Evolutionary conservation across 768 basidiomycete species (phyloP), one percentile per base, ranked within the genome.

Genomic region (Dictyophora rubrovolvata): DNA sequence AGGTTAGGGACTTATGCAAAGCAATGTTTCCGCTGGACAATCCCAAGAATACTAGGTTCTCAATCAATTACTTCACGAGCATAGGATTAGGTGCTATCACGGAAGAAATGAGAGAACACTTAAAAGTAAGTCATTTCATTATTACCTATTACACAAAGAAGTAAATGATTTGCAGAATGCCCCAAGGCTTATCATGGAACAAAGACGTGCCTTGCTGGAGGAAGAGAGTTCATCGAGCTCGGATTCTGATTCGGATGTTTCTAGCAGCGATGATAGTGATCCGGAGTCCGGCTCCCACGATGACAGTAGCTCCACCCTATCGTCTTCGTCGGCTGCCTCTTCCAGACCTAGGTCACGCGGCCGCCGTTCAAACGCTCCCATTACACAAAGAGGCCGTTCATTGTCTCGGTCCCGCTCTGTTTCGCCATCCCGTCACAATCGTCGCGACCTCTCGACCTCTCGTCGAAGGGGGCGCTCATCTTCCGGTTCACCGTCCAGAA

Each of bases 31-130:
- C 96, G 0, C 81, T 86, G 73, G 94, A 97, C 71, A 84, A 93
- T 61, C 96, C 96, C 0, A 96, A 95, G 73, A 89, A 98, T 68
- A 98, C 96, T 0, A 81, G 96, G 56, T 93, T 94, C 69, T 82
- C 92, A 2, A 95, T 95, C 83, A 96, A 96, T 70, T 98, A 98
- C 74, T 96, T 97, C 69, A 99, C 96, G 6, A 92, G 89, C 65
- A 85, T 99, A 64, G 92, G 92, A 0, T 68, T 98, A 61, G 96
- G 96, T 57, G 79, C 80, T 21, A 69, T 97, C 61, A 99, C 96
- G 1, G 94, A 98, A 71, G 88, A 88, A 33, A 97, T 98, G 96
- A 80, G 96, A 69, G 93, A 94, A 68, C 94, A 92, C 68, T 75
- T 99, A 61, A 92, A 95, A 77, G 90, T 88, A 64, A 49, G 80